Conservation (phyloP, 148 eudicot species). For the Mesembryanthemum crystallinum region DNA sequence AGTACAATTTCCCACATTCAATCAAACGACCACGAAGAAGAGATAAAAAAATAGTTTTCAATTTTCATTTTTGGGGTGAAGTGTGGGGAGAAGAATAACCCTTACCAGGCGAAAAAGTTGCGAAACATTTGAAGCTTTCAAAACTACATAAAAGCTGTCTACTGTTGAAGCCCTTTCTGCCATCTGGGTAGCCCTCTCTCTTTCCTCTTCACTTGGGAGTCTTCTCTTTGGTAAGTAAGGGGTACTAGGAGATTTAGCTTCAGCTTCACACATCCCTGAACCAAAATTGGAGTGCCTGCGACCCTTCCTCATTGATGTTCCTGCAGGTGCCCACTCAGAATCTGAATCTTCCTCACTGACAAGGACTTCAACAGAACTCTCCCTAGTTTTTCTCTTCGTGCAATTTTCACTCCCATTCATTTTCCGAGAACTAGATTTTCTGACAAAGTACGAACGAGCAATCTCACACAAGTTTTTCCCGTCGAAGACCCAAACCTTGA, state of each 20-base stretch:
- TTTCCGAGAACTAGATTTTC: slow-evolving; percentile 3
- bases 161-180: background rate
- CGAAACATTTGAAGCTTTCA: slow-evolving; percentile 13
- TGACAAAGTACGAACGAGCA: slow-evolving; percentile 31
- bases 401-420: background rate
- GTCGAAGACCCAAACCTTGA: slow-evolving; percentile 24
- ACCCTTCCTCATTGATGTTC: slow-evolving; percentile 13
- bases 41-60: too few species aligned
- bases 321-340: slow-evolving; percentile 1
- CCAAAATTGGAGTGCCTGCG: slow-evolving; percentile 4
- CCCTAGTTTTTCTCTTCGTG: slow-evolving; percentile 11
- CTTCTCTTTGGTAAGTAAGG: background rate
- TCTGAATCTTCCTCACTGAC: slow-evolving; percentile 5
- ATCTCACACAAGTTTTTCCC: slow-evolving; percentile 26
- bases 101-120: slow-evolving; percentile 20
- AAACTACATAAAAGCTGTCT: slow-evolving; percentile 14
- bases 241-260: background rate
- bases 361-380: slow-evolving; percentile 3
- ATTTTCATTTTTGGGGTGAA: too few species aligned
- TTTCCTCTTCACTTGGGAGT: slow-evolving; percentile 11
- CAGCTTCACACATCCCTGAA: background rate
- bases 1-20: too few species aligned
- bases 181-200: slow-evolving; percentile 1
- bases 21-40: background rate
- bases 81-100: background rate